Evolutionary conservation across 768 basidiomycete species (phyloP), one percentile per base, ranked within the genome.

Genomic region (Russula sp.): DNA sequence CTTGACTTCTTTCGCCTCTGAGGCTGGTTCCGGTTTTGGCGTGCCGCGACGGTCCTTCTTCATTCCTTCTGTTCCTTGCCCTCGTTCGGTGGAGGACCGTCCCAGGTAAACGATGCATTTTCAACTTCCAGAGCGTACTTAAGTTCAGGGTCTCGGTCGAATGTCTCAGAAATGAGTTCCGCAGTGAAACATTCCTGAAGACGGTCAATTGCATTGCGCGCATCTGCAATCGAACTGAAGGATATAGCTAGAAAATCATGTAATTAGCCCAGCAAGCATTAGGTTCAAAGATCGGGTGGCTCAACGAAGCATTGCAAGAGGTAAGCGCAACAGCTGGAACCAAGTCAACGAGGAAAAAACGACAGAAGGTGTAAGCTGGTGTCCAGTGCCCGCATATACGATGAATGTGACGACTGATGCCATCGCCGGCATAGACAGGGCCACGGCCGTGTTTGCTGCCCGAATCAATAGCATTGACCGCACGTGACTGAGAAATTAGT

Each of bases 261-360:
- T 52, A 20, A 11, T 54, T 11, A 52, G 40, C 32, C 18, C 9
- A 48, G 34, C 7, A 26, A 0, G 5, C 32, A 48, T 16, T 5
- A 8, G 2, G 11, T 36, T 14, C 2, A n/a, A 2, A 6, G 14
- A 36, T 20, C 0, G 6, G 13, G 24, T 9, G 3, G 75, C 79
- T 50, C 64, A 80, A 46, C 79, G 81, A 55, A 83, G 73, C 66
- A 94, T 80, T 87, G 90, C 89, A 38, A 94, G 79, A 0, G 94
- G 93, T 62, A 94, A 67, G 26, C 93, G 81, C 50, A 95, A 79
- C 22, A 97, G 76, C 67, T 87, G 89, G 81, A 96, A 98, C 5
- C 94, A 79, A 0, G 89, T 87, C 57, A 98, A 77, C 24, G 92
- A 92, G 24, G 94, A 79, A 74, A 97, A 97, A 64, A 96, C 82